Evolutionary conservation across 2,329 filamentous ascomycete species (phyloP).

Genomic region (Colletotrichum tabaci): DNA sequence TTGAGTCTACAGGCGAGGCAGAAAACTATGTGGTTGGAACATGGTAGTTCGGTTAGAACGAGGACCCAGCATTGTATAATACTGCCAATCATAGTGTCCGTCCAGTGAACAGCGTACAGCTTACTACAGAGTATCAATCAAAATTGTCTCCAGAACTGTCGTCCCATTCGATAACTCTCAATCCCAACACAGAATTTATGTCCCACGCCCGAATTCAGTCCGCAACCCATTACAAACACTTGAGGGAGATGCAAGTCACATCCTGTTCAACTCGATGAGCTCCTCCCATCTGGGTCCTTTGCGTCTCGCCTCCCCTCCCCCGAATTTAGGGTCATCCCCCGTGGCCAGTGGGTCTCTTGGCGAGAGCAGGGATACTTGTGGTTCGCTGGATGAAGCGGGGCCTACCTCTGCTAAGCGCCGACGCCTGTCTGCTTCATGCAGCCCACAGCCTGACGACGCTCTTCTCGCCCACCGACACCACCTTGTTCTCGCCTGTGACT

Average conservation of each 20-base stretch:
- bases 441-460: constrained; percentile 52
- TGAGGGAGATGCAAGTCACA: neutral
- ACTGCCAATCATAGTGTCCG: neutral
- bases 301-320: constrained; percentile 5
- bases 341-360: constrained; percentile 11
- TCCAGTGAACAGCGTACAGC: neutral
- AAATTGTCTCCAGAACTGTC: neutral
- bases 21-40: neutral
- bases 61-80: neutral
- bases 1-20: neutral
- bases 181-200: neutral
- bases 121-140: neutral
- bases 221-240: neutral
- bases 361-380: constrained; percentile 54
- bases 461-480: constrained; percentile 49
- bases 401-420: constrained; percentile 69
- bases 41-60: neutral
- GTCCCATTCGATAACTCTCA: neutral
- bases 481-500: constrained; percentile 50
- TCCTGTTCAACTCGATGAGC: neutral
- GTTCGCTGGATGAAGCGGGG: constrained; percentile 60
- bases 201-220: neutral
- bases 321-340: constrained; percentile 12
- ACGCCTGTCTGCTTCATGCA: constrained; percentile 67
- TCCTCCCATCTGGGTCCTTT: constrained; percentile 11